Percentiles rank a stretch among this genome's conserved stretches.
Evolutionary conservation across 1,284 basidiomycete species (phyloP).

Genomic region (Tremellales sp.): DNA sequence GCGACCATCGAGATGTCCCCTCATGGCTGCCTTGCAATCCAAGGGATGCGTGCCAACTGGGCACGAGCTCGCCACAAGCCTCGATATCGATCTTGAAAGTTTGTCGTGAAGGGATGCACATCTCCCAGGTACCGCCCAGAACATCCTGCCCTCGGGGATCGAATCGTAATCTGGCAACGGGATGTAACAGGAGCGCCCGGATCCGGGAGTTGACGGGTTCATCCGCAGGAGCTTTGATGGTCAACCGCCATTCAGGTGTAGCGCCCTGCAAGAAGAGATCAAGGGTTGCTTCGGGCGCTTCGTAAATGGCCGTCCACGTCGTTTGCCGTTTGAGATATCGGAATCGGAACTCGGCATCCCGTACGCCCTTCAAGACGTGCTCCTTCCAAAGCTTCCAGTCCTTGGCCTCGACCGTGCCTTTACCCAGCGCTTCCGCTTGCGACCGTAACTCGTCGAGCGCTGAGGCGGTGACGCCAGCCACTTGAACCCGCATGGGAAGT

Average conservation of each 20-base stretch:
- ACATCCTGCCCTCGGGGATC: constrained; percentile 48
- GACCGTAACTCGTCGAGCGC: constrained; percentile 57
- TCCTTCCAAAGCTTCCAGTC: constrained; percentile 65
- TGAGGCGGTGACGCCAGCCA: constrained; percentile 57
- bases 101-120: constrained; percentile 66
- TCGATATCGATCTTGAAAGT: constrained; percentile 60
- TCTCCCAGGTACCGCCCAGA: constrained; percentile 72
- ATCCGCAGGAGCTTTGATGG: constrained; percentile 61
- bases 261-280: constrained; percentile 73
- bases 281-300: constrained; percentile 64
- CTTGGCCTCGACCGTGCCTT: constrained; percentile 45
- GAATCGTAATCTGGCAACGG: constrained; percentile 69
- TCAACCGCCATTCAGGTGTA: constrained; percentile 82
- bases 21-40: constrained; percentile 69
- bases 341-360: constrained; percentile 67
- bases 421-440: constrained; percentile 24
- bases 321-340: constrained; percentile 82
- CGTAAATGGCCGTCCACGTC: constrained; percentile 78
- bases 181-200: constrained; percentile 66
- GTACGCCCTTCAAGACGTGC: constrained; percentile 62
- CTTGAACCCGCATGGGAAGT: constrained; percentile 78
- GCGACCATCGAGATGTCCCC: constrained; percentile 64
- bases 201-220: constrained; percentile 78
- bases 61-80: constrained; percentile 67
- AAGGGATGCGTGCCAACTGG: constrained; percentile 78